Percentiles rank a stretch among this genome's conserved stretches.
Evolutionary conservation across 345 rosid genomes (phyloP).

Genomic region (Gossypium sturtianum): DNA sequence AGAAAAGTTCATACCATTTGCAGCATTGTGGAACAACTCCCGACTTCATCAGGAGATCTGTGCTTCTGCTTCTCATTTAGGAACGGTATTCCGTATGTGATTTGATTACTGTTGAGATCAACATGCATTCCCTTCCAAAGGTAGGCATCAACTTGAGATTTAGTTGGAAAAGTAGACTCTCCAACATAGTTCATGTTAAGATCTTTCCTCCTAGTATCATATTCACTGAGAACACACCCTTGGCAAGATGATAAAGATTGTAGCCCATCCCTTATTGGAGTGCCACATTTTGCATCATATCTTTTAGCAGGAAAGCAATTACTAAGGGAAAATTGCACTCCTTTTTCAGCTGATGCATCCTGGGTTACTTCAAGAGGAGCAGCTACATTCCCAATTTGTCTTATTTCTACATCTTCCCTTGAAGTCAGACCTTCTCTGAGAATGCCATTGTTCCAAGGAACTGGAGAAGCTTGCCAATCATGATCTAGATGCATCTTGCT

Average conservation of each 20-base stretch:
- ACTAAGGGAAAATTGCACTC: conserved; percentile 37
- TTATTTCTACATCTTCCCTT: conserved; percentile 26
- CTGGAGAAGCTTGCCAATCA: conserved; percentile 27
- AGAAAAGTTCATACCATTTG: conserved; percentile 42
- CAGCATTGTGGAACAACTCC: conserved; percentile 27
- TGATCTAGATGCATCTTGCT: conserved; percentile 32
- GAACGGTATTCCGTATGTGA: conserved; percentile 22
- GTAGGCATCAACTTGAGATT: conserved; percentile 29
- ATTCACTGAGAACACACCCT: conserved; percentile 23
- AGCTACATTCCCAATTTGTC: conserved; percentile 17
- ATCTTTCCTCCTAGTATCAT: conserved; percentile 32
- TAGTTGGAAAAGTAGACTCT: conserved; percentile 31
- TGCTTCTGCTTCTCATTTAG: conserved; percentile 29
- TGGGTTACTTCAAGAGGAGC: conserved; percentile 26
- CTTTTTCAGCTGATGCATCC: conserved; percentile 34
- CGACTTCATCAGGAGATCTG: conserved; percentile 28
- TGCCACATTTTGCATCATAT: conserved; percentile 23
- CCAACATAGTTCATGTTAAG: conserved; percentile 24
- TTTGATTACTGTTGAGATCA: conserved; percentile 29
- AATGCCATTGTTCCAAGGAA: conserved; percentile 26
- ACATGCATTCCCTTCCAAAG: conserved; percentile 25
- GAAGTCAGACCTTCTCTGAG: conserved; percentile 27
- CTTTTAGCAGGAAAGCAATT: conserved; percentile 32
- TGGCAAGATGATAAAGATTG: conserved; percentile 23
- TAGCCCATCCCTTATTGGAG: conserved; percentile 26